Conservation (phyloP, 2,329 filamentous ascomycete species). For the Colletotrichum filicis region DNA sequence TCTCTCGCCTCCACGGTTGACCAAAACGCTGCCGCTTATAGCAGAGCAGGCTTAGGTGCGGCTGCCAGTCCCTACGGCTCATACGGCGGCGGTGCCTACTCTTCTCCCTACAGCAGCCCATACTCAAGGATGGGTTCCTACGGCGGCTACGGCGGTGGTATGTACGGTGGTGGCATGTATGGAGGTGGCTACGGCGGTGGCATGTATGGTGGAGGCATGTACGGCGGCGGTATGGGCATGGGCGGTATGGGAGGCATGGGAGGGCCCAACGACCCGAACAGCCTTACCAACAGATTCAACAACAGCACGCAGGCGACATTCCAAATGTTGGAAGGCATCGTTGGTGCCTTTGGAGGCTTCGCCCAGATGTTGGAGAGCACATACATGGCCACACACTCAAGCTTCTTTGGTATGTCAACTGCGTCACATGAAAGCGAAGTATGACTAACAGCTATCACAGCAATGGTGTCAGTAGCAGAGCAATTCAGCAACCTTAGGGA, state of each 20-base stretch:
- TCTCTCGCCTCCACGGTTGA: slow-evolving; percentile 84
- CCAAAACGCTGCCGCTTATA: slow-evolving; percentile 88
- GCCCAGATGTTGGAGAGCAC: slow-evolving; percentile 99
- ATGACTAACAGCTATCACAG: slow-evolving; percentile 54
- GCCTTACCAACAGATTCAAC: slow-evolving; percentile 93
- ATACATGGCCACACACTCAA: slow-evolving; percentile 99
- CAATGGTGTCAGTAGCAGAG: slow-evolving; percentile 98
- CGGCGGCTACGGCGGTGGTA: slow-evolving; percentile 53
- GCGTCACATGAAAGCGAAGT: neutral
- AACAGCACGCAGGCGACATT: slow-evolving; percentile 97
- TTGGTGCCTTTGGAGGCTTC: slow-evolving; percentile 96
- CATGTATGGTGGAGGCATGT: slow-evolving; percentile 45
- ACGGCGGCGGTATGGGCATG: slow-evolving; percentile 52
- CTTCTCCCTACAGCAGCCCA: slow-evolving; percentile 48
- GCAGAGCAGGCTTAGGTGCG: slow-evolving; percentile 51
- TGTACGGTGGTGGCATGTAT: slow-evolving; percentile 52
- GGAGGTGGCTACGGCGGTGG: slow-evolving; percentile 49
- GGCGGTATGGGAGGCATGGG: slow-evolving; percentile 58
- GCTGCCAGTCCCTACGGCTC: slow-evolving; percentile 58
- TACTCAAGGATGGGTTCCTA: slow-evolving; percentile 60
- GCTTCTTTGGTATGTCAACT: slow-evolving; percentile 85
- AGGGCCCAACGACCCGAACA: slow-evolving; percentile 88
- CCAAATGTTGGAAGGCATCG: slow-evolving; percentile 97
- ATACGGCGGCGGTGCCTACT: slow-evolving; percentile 50
- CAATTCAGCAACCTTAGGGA: slow-evolving; percentile 95